Conservation (phyloP, 331 rosid species). For the Rosa hybrid region DNA sequence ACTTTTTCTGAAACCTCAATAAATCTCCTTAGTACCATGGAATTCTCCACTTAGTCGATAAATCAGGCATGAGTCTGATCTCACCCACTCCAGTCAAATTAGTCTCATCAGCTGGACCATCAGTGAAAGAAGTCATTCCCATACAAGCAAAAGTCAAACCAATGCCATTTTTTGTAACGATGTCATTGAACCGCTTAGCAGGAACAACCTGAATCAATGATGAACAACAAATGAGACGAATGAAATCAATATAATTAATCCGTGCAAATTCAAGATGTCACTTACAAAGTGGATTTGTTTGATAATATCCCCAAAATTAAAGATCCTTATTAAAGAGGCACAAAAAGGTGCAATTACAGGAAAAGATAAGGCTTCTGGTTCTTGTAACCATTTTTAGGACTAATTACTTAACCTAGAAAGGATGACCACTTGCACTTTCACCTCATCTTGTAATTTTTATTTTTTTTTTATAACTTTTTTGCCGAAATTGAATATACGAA, state of each 20-base stretch:
- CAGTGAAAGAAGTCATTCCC: constrained; percentile 63
- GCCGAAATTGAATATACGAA: neutral
- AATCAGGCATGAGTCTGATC: constrained; percentile 80
- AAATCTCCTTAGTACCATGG: constrained; percentile 63
- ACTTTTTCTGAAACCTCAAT: neutral
- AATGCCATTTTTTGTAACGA: constrained; percentile 55
- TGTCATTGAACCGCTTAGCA: constrained; percentile 61
- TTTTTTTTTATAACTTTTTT: neutral
- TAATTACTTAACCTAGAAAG: neutral
- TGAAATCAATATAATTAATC: neutral
- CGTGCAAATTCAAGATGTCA: neutral
- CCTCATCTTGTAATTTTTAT: neutral
- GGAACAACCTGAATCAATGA: constrained; percentile 71
- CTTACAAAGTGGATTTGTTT: neutral
- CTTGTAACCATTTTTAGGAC: neutral
- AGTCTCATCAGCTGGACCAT: constrained; percentile 72
- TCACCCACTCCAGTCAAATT: constrained; percentile 77
- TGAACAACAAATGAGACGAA: constrained; percentile 19
- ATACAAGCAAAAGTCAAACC: constrained; percentile 64
- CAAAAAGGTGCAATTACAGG: neutral
- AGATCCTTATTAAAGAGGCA: neutral
- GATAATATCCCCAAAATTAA: neutral
- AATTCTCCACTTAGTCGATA: constrained; percentile 62
- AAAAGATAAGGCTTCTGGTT: neutral
- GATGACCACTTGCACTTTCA: neutral